These are phyloP conservation scores for Starmerella asiatica DNA, from an alignment of 805 yeast species.

Conservation along the genomic window DNA sequence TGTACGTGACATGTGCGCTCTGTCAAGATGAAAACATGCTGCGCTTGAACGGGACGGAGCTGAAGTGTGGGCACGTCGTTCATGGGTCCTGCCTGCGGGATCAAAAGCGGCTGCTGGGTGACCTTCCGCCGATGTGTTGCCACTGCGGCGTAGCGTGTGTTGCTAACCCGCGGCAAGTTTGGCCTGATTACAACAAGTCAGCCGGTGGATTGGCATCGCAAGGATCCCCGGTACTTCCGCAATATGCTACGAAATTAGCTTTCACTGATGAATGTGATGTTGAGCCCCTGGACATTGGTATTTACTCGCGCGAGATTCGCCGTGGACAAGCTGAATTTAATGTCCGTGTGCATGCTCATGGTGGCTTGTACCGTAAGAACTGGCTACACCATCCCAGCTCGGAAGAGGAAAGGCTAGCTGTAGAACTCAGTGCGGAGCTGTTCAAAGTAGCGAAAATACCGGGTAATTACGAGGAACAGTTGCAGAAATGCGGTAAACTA, in stretches of 20 bases:
- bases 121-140: slow-evolving; percentile 2
- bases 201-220: not conserved
- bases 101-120: not conserved
- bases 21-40: slow-evolving; percentile 6
- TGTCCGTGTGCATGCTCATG: not conserved
- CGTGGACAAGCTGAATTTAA: not conserved
- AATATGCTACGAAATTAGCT: not conserved
- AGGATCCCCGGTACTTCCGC: not conserved
- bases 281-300: not conserved
- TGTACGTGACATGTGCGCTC: not conserved
- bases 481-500: not conserved
- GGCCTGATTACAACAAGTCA: not conserved
- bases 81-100: slow-evolving; percentile 7
- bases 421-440: not conserved
- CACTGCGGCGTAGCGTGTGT: slow-evolving; percentile 9
- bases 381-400: not conserved
- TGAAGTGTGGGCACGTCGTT: slow-evolving; percentile 10
- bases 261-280: not conserved
- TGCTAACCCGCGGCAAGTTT: not conserved
- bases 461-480: not conserved
- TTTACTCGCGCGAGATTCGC: not conserved
- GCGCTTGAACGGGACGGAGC: slow-evolving; percentile 2
- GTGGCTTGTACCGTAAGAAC: not conserved
- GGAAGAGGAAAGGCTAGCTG: not conserved
- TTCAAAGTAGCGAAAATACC: not conserved